Conservation (phyloP, 495 filamentous ascomycete species). For the Penicillium parvum region DNA sequence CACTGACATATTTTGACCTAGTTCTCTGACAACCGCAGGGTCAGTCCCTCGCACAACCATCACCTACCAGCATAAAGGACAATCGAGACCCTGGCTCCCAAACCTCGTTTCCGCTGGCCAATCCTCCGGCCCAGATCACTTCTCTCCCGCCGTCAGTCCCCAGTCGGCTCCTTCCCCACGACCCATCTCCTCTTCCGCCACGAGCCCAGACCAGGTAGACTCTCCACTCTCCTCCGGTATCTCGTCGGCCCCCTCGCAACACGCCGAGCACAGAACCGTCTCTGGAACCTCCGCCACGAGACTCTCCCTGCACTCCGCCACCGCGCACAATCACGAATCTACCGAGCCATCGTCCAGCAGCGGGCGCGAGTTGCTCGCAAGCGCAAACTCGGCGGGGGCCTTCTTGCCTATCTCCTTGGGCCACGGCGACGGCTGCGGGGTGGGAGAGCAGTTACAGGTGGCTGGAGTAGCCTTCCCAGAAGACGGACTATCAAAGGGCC, state of each 20-base stretch:
- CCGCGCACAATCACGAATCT: slow-evolving; percentile 68
- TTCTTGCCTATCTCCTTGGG: slow-evolving; percentile 49
- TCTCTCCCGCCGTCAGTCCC: slow-evolving; percentile 19
- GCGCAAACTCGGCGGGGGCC: slow-evolving; percentile 28
- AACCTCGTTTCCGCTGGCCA: slow-evolving; percentile 31
- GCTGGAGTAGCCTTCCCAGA: slow-evolving; percentile 8
- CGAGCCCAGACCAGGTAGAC: slow-evolving; percentile 16
- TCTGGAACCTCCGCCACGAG: slow-evolving; percentile 66
- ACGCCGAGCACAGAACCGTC: slow-evolving; percentile 55
- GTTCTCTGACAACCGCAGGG: slow-evolving; percentile 1
- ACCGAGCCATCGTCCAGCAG: slow-evolving; percentile 62
- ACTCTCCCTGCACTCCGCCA: slow-evolving; percentile 66
- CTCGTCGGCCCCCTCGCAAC: slow-evolving; percentile 57
- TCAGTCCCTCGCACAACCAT: slow-evolving; percentile 1
- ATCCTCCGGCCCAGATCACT: slow-evolving; percentile 17
- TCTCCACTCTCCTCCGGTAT: slow-evolving; percentile 27
- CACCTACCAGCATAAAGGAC: background rate
- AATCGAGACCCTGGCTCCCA: slow-evolving; percentile 38
- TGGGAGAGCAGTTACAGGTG: slow-evolving; percentile 4
- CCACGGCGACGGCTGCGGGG: slow-evolving; percentile 42
- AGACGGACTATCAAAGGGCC: slow-evolving; percentile 11
- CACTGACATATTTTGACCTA: too few relatives aligned
- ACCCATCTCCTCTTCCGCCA: slow-evolving; percentile 14
- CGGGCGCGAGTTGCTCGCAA: slow-evolving; percentile 49
- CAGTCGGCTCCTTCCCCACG: slow-evolving; percentile 13